These are phyloP conservation scores for Paramyrothecium roridum DNA, from an alignment of 2,329 filamentous ascomycete genomes.

Conservation along the genomic window DNA sequence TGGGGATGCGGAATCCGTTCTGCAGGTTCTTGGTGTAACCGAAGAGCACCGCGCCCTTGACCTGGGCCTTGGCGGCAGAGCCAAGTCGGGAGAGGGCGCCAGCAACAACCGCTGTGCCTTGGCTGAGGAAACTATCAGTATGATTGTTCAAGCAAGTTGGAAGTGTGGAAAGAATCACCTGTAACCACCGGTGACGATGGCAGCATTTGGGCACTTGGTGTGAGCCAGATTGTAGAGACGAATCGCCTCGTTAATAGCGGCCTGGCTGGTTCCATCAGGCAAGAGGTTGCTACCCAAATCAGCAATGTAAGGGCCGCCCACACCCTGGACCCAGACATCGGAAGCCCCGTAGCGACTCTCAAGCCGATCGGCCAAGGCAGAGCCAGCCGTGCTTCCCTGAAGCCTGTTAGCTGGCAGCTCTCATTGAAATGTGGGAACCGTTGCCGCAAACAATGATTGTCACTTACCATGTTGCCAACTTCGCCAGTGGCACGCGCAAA, in stretches of 20 bases:
- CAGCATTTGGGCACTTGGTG: conserved; percentile 38
- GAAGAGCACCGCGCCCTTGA: conserved; percentile 33
- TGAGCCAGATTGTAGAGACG: conserved; percentile 34
- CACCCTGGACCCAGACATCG: conserved; percentile 39
- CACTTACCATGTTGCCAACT: conserved; percentile 32
- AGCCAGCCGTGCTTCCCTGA: conserved; percentile 24
- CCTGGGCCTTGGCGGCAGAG: conserved; percentile 23
- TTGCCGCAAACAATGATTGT: too few species aligned
- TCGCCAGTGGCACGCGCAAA: conserved; percentile 36
- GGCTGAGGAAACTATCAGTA: conserved; percentile 11
- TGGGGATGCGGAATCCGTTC: conserved; percentile 33
- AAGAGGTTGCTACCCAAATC: conserved; percentile 30
- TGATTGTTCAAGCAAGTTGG: not conserved
- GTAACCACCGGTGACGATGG: conserved; percentile 38
- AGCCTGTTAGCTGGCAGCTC: not conserved
- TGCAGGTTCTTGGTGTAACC: conserved; percentile 42
- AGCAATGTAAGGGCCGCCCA: conserved; percentile 36
- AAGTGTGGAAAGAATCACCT: conserved; percentile 11
- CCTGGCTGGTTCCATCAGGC: conserved; percentile 29
- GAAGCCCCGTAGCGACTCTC: conserved; percentile 17
- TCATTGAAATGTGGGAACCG: too few species aligned
- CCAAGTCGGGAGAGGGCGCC: conserved; percentile 31
- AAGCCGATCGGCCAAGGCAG: conserved; percentile 22
- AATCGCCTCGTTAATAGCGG: conserved; percentile 36
- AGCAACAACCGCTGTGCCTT: conserved; percentile 42